A percentile compares a stretch with the other conserved stretches of the same genome.
Evolutionary conservation across 2,329 filamentous ascomycete species (phyloP).

Genomic region (Epicoccum nigrum): DNA sequence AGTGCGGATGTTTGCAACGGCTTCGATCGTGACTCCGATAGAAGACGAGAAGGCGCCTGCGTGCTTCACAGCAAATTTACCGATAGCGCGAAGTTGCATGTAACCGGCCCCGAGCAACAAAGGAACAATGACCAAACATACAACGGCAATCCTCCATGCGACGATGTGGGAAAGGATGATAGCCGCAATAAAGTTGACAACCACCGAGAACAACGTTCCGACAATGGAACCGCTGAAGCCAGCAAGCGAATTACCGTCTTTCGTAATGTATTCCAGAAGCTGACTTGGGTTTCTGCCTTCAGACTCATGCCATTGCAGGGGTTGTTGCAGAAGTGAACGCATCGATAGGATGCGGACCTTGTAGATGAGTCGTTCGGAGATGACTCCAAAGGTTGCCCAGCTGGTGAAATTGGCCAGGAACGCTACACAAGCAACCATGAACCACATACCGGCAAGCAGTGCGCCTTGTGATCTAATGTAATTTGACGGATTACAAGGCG

Average conservation of each 20-base stretch:
- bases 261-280: conserved; percentile 71
- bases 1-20: conserved; percentile 59
- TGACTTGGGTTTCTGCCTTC: conserved; percentile 65
- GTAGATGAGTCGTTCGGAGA: conserved; percentile 70
- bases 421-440: conserved; percentile 65
- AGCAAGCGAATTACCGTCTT: conserved; percentile 69
- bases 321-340: conserved; percentile 68
- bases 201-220: conserved; percentile 70
- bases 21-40: conserved; percentile 59
- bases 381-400: conserved; percentile 62
- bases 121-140: conserved; percentile 72
- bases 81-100: conserved; percentile 69
- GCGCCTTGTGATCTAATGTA: conserved; percentile 58
- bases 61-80: conserved; percentile 63
- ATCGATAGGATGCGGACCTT: conserved; percentile 68
- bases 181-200: conserved; percentile 70
- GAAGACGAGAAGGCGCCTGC: conserved; percentile 58
- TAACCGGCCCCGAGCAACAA: conserved; percentile 71
- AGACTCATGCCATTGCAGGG: conserved; percentile 74
- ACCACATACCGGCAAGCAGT: conserved; percentile 65
- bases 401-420: conserved; percentile 67
- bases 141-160: conserved; percentile 77
- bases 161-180: conserved; percentile 73
- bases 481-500: conserved; percentile 57
- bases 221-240: conserved; percentile 74